Evolutionary conservation across 805 yeast genomes (phyloP).

Genomic region (Lachancea sp.): DNA sequence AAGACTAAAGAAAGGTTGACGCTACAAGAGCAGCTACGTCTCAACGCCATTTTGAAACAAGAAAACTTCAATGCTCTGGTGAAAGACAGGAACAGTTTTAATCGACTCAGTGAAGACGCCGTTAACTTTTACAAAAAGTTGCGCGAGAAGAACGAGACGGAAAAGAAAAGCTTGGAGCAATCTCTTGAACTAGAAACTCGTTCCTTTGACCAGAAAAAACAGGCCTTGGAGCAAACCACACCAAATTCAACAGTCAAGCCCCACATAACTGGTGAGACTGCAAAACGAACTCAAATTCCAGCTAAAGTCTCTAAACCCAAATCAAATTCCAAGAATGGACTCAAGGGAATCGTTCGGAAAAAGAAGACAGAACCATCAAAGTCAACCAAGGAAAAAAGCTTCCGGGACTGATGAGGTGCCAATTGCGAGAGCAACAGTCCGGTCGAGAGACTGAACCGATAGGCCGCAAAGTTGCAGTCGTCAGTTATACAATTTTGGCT

Average conservation of each 20-base stretch:
- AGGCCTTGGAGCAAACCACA: not conserved
- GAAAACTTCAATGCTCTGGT: slow-evolving; percentile 20
- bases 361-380: not conserved
- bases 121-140: slow-evolving; percentile 10
- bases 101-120: slow-evolving; percentile 23
- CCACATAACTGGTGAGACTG: not conserved
- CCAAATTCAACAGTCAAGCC: not conserved
- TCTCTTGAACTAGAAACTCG: slow-evolving; percentile 9
- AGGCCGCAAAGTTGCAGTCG: too few species aligned
- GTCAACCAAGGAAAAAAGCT: not conserved
- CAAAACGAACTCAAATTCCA: not conserved
- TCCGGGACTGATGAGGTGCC: not conserved
- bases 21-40: slow-evolving; percentile 26
- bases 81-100: slow-evolving; percentile 25
- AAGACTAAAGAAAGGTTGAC: slow-evolving; percentile 23
- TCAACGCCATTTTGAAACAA: slow-evolving; percentile 26
- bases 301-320: not conserved
- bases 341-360: slow-evolving; percentile 7
- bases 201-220: slow-evolving; percentile 8
- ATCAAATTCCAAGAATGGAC: not conserved
- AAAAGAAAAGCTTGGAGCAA: slow-evolving; percentile 9
- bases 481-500: too few species aligned
- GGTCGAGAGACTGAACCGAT: too few species aligned
- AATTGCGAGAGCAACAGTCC: too few species aligned
- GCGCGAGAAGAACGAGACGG: slow-evolving; percentile 1